phyloP scores from a whole-genome alignment of 352 stramenopile species.

The Peronosclerospora sorghi region DNA sequence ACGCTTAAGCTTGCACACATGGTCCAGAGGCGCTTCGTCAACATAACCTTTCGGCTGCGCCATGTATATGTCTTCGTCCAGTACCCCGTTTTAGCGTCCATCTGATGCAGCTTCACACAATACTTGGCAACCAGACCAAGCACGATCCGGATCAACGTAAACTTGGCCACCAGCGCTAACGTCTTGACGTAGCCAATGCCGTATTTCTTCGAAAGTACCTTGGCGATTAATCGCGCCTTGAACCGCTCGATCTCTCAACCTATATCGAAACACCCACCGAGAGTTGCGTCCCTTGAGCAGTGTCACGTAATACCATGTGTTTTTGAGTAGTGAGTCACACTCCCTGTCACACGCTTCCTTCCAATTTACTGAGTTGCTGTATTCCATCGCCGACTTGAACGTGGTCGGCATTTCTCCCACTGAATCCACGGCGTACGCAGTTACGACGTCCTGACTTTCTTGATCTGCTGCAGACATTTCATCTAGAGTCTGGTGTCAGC shows the following conservation, averaged over 20 bases:
- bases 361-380: neutral
- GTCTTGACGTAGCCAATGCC: neutral
- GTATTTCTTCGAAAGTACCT: conserved; percentile 1
- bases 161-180: neutral
- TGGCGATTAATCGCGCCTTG: neutral
- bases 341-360: neutral
- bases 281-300: neutral
- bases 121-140: neutral
- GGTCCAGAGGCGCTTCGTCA: neutral
- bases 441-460: no score
- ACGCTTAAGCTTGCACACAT: neutral
- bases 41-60: neutral
- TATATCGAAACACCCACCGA: neutral
- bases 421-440: neutral
- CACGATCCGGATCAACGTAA: neutral
- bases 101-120: neutral
- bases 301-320: neutral
- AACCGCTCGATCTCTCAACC: neutral
- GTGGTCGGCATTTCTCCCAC: neutral
- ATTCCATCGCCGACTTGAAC: neutral
- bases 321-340: neutral
- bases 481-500: no score
- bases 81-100: neutral
- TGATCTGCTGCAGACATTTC: no score
- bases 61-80: neutral